phyloP scores from a whole-genome alignment of 2,329 filamentous ascomycete genomes.

The Microdochium paspali region DNA sequence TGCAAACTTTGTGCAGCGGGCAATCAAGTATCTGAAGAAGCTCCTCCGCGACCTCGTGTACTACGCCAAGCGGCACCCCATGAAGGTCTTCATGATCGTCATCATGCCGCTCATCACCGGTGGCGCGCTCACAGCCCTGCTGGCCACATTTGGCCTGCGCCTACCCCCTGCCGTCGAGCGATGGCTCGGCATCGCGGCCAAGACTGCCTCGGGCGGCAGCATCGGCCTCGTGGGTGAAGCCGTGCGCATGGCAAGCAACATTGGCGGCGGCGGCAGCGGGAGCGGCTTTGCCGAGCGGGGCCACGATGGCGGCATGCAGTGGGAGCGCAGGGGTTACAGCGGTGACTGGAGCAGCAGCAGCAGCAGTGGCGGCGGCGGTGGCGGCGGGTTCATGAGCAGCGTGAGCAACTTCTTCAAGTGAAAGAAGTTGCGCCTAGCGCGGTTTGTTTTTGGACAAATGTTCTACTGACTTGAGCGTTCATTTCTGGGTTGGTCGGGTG shows the following conservation, averaged over 20 bases:
- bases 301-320: background rate
- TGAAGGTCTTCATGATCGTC: slow-evolving; percentile 81
- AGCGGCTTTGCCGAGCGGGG: background rate
- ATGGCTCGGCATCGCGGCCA: slow-evolving; percentile 44
- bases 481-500: too few species aligned
- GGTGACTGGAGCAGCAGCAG: background rate
- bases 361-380: background rate
- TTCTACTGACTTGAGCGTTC: too few species aligned
- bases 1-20: slow-evolving; percentile 63
- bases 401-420: background rate
- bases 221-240: slow-evolving; percentile 45
- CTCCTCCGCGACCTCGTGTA: slow-evolving; percentile 72
- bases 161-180: slow-evolving; percentile 56
- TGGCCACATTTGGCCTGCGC: slow-evolving; percentile 70
- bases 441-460: too few species aligned
- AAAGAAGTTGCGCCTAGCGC: too few species aligned
- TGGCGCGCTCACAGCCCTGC: slow-evolving; percentile 68
- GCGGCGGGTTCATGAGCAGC: background rate
- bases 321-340: background rate
- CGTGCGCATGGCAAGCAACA: slow-evolving; percentile 38
- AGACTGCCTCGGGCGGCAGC: slow-evolving; percentile 35
- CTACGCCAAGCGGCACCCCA: slow-evolving; percentile 74
- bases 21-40: slow-evolving; percentile 67
- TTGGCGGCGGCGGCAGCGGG: slow-evolving; percentile 11
- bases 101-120: slow-evolving; percentile 82